Evolutionary conservation across 805 yeast genomes (phyloP), one percentile per base, ranked within the genome.

Genomic region (Starmera pachycereana): DNA sequence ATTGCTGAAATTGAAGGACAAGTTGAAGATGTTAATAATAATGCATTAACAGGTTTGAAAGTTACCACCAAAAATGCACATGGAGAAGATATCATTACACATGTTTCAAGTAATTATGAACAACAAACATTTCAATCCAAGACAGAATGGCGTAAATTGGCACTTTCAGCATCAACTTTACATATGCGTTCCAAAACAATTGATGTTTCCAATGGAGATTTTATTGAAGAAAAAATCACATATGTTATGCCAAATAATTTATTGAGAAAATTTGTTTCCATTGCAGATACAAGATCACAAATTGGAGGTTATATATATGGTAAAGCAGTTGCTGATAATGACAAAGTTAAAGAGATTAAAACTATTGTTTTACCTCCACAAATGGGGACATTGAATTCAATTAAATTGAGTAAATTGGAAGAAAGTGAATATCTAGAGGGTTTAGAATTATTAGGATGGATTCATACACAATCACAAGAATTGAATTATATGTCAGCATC

Each of bases 51-150:
- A 12, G 69, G 70, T 42, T 81, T 82, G 47, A 88, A 86, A 50
- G 78, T 95, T 0, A 81, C 79, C 41, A 83, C 95, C 0, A 78
- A 79, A 22, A 92, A 87, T 54, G 95, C 85, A 2, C 97, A 89
- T 53, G 99, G 99, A 29, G 98, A 92, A 55, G 94, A 89, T 51
- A 90, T 92, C 52, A 81, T 84, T 33, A 90, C 96, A 0, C 96
- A 90, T 28, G 88, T 97, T 0, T 88, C 97, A 0, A 78, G 89
- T 13, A 77, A 77, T 46, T 89, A 84, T 55, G 98, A 88, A 57
- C 92, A 86, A 52, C 80, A 78, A 62, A 63, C 80, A 12, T 92
- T 92, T 56, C 69, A 80, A 36, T 85, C 96, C 2, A 80, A 77
- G 56, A 78, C 88, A 30, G 95, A 88, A 53, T 92, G 99, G 99